Evolutionary conservation across 768 basidiomycete species (phyloP), one percentile per base, ranked within the genome.

Genomic region (Podaxis sp.): DNA sequence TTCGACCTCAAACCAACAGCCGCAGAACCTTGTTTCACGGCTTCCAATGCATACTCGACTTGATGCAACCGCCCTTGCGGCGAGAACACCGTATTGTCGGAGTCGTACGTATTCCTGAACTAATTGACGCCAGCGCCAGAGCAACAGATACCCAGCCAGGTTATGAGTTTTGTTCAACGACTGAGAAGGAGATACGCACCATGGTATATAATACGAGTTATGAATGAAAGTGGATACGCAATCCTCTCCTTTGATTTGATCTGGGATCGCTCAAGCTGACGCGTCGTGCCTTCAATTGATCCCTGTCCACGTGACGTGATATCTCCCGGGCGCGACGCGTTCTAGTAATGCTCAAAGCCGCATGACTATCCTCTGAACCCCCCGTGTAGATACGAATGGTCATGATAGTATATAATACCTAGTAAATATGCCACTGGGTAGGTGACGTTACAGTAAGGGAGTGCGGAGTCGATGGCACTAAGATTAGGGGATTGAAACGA

Each of bases 11-110:
- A 74, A 56, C 97, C 97, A 51, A 99, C 96, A 46, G 94, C 96
- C n/a, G 97, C 97, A 63, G 96, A 98, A 65, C 97, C 97, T 73
- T 98, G 97, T 82, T 99, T 99, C 68, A 99, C 96, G 63, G 97
- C 97, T 77, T 99, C 97, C 58, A 98, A 87, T 1, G 97, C 96
- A 85, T 99, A 97, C 77, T 97, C 96, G 68, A 97, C 95, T 74
- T 97, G 94, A 76, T 98, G 96, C 56, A 98, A 83, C 46, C 96
- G 90, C 63, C 96, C 95, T 81, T 97, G 96, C 0, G 96, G 96
- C 3, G 90, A 94, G 80, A 95, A 94, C 67, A 95, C 95, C 47
- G 95, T 98, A 78, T 97, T 98, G 78, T 98, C 96, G 51, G 94
- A 96, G 77, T 98, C 96, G 80, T 98, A 98, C 2, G 95, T 96